phyloP scores from a whole-genome alignment of 2,329 filamentous ascomycete genomes.

The Beauveria australis region DNA sequence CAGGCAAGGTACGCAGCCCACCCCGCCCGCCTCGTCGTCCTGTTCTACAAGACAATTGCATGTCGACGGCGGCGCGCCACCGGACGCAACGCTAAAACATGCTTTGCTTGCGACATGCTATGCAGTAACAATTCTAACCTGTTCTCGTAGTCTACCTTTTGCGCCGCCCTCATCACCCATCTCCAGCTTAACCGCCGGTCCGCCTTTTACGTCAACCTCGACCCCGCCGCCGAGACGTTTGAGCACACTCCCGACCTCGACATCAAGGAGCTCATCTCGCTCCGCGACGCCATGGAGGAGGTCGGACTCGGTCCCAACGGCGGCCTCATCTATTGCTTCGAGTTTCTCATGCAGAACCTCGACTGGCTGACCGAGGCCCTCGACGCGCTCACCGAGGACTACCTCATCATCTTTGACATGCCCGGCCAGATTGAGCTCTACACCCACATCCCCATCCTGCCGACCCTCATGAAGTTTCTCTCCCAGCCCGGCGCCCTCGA shows the following conservation, averaged over 20 bases:
- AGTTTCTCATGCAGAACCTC: slow-evolving; percentile 89
- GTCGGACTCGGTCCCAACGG: slow-evolving; percentile 85
- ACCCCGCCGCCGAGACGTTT: slow-evolving; percentile 90
- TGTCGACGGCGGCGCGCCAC: neutral
- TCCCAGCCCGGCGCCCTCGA: slow-evolving; percentile 73
- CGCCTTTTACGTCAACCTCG: slow-evolving; percentile 96
- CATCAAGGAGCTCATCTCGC: slow-evolving; percentile 88
- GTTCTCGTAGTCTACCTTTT: slow-evolving; percentile 71
- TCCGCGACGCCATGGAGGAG: slow-evolving; percentile 96
- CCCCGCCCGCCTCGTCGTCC: neutral
- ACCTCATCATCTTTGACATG: slow-evolving; percentile 97
- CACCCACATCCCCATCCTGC: slow-evolving; percentile 90
- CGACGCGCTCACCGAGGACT: slow-evolving; percentile 83
- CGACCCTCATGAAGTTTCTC: slow-evolving; percentile 72
- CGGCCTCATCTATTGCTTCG: slow-evolving; percentile 91
- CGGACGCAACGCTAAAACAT: neutral
- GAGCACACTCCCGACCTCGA: slow-evolving; percentile 87
- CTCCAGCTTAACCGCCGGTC: slow-evolving; percentile 86
- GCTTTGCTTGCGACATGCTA: neutral
- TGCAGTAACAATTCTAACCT: neutral
- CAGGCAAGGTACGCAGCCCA: slow-evolving; percentile 63
- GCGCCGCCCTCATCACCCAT: slow-evolving; percentile 85
- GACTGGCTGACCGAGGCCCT: slow-evolving; percentile 84
- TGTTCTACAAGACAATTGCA: neutral
- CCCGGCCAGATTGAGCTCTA: slow-evolving; percentile 98